Percentiles rank a stretch among this genome's conserved stretches.
phyloP scores from a whole-genome alignment of 768 basidiomycete species.

The Suillus plorans region DNA sequence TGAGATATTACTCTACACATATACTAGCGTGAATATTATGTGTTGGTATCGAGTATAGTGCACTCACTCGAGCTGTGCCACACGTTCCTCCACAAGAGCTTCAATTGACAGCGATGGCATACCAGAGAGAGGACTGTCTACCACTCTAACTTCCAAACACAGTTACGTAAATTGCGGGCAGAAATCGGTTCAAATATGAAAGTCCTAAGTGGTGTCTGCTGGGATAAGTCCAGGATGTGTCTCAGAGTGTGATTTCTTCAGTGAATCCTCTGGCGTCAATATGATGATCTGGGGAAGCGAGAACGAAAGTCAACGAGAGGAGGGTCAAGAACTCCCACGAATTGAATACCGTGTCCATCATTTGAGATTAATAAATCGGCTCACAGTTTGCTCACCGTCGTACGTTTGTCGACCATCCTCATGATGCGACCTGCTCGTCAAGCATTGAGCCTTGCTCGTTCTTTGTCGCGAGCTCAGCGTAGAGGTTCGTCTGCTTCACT shows the following conservation, averaged over 20 bases:
- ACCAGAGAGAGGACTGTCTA: constrained; percentile 7
- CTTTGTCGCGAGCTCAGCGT: constrained; percentile 15
- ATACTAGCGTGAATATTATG: neutral
- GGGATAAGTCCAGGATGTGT: neutral
- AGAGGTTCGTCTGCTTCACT: neutral
- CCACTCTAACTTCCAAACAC: neutral
- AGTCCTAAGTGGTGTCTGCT: neutral
- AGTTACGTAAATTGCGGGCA: constrained; percentile 1
- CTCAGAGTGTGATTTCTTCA: neutral
- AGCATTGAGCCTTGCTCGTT: constrained; percentile 18
- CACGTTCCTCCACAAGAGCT: constrained; percentile 37
- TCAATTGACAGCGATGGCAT: constrained; percentile 31
- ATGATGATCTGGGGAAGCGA: neutral
- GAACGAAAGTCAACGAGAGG: neutral
- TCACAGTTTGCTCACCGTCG: constrained; percentile 1
- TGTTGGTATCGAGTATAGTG: neutral
- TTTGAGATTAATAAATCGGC: neutral
- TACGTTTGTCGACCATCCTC: neutral
- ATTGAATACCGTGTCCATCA: constrained; percentile 1
- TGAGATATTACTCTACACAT: constrained; percentile 54
- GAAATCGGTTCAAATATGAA: neutral
- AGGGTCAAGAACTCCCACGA: constrained; percentile 2
- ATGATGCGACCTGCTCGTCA: constrained; percentile 9
- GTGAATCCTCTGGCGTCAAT: neutral
- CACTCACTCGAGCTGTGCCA: constrained; percentile 33